A percentile compares a stretch with the other conserved stretches of the same genome.
Conservation (phyloP, 495 filamentous ascomycete genomes). For the Ascobolus immersus region DNA sequence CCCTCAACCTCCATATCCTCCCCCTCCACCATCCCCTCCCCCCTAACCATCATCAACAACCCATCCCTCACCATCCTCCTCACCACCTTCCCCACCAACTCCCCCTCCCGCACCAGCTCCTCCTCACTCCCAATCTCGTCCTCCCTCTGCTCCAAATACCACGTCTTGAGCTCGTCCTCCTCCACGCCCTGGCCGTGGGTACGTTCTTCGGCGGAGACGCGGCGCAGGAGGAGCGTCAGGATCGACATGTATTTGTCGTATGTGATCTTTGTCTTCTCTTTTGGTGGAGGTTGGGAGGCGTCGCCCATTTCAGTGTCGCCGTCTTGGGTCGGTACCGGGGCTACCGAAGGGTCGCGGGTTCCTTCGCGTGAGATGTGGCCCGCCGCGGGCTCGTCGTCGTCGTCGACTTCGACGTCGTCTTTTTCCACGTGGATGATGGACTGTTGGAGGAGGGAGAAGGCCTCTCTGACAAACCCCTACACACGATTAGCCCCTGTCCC, state of each 20-base stretch:
- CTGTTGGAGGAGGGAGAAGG: constrained; percentile 65
- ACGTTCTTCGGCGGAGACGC: constrained; percentile 51
- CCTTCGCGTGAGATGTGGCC: constrained; percentile 16
- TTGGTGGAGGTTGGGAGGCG: constrained; percentile 18
- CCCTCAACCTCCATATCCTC: constrained; percentile 23
- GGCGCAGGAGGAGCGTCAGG: constrained; percentile 54
- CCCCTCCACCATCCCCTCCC: constrained; percentile 45
- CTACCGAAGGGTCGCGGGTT: constrained; percentile 18
- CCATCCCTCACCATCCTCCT: constrained; percentile 96
- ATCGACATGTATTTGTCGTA: constrained; percentile 89
- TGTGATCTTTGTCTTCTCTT: constrained; percentile 63
- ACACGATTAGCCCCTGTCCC: too few species aligned
- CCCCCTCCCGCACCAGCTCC: constrained; percentile 50
- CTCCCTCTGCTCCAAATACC: constrained; percentile 91
- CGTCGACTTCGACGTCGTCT: constrained; percentile 90
- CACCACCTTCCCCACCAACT: constrained; percentile 60
- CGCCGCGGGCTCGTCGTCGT: constrained; percentile 32
- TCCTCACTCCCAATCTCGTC: constrained; percentile 55
- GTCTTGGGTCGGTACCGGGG: constrained; percentile 25
- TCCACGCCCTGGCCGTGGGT: constrained; percentile 65
- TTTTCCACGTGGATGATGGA: constrained; percentile 96
- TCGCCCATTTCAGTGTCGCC: constrained; percentile 49
- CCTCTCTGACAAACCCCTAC: constrained; percentile 55
- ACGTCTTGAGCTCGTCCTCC: constrained; percentile 56
- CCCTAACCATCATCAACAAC: constrained; percentile 70